A percentile compares a stretch with the other conserved stretches of the same genome.
phyloP scores from a whole-genome alignment of 148 eudicot genomes.

The Rhododendron vialii region DNA sequence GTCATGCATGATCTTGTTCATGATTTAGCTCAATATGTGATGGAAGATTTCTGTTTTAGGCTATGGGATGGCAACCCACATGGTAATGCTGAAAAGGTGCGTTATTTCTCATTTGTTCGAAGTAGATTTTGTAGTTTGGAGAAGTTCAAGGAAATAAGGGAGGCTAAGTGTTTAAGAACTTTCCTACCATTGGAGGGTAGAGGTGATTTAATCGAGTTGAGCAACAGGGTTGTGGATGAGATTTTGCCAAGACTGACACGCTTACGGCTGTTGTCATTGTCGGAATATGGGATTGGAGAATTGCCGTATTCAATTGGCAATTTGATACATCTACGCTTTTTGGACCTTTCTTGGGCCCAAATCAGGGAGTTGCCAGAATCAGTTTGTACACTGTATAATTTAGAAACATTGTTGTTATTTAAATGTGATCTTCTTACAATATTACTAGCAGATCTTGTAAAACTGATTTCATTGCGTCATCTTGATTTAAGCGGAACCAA shows the following conservation, averaged over 20 bases:
- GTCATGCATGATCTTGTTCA: slow-evolving; percentile 22
- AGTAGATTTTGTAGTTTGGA: not conserved
- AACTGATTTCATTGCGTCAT: no score
- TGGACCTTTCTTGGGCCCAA: not conserved
- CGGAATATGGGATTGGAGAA: not conserved
- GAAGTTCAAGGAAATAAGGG: not conserved
- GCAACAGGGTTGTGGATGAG: not conserved
- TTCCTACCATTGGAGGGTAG: no score
- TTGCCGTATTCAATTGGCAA: not conserved
- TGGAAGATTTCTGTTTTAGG: not conserved
- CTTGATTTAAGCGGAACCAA: no score
- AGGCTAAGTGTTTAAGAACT: no score
- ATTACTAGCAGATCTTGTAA: no score
- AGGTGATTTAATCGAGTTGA: no score
- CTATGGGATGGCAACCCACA: not conserved
- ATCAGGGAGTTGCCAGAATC: not conserved
- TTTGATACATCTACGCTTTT: not conserved
- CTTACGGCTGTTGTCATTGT: not conserved
- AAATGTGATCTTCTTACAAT: no score
- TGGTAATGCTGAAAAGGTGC: not conserved
- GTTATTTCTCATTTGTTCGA: slow-evolving; percentile 10
- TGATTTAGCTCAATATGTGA: slow-evolving; percentile 17
- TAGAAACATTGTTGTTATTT: no score
- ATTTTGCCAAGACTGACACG: not conserved
- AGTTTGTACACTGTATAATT: not conserved